phyloP scores from a whole-genome alignment of 352 stramenopile species.

The Pythium folliculosum region DNA sequence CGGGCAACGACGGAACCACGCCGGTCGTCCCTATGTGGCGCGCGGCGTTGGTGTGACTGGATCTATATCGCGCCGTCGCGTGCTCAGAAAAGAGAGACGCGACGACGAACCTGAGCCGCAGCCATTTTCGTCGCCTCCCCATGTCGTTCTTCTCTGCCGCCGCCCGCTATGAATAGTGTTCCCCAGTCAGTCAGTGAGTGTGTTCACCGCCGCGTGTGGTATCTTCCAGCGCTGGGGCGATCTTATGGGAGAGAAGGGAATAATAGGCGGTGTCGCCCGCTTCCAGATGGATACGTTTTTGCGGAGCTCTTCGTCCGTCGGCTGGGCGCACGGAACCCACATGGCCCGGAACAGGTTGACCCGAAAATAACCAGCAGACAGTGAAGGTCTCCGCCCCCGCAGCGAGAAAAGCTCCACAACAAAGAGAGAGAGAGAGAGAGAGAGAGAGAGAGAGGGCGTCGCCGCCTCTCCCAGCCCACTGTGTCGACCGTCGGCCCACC shows the following conservation, averaged over 20 bases:
- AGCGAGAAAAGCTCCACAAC: background rate
- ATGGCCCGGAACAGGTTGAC: background rate
- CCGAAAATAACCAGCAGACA: slow-evolving; percentile 11
- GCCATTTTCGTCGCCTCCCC: background rate
- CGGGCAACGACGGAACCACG: background rate
- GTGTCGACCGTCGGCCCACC: background rate
- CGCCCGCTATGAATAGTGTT: slow-evolving; percentile 12
- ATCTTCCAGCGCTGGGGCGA: slow-evolving; percentile 2
- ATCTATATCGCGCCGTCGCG: background rate
- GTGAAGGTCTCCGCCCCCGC: background rate
- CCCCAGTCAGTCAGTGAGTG: background rate
- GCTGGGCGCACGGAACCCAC: slow-evolving; percentile 15
- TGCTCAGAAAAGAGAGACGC: slow-evolving; percentile 5
- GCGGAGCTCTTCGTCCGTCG: background rate
- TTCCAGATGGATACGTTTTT: slow-evolving; percentile 14
- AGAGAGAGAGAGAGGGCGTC: background rate
- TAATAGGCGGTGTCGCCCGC: background rate
- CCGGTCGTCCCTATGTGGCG: background rate
- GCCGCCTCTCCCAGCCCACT: too few species aligned
- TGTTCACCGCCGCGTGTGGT: background rate
- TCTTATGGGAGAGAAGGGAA: background rate
- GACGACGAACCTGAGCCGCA: slow-evolving; percentile 3
- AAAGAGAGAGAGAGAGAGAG: background rate
- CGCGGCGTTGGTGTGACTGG: background rate
- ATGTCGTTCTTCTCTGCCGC: background rate